These are phyloP conservation scores for Dendrobium huoshanense DNA, from an alignment of 106 monocot genomes.

Conservation along the genomic window DNA sequence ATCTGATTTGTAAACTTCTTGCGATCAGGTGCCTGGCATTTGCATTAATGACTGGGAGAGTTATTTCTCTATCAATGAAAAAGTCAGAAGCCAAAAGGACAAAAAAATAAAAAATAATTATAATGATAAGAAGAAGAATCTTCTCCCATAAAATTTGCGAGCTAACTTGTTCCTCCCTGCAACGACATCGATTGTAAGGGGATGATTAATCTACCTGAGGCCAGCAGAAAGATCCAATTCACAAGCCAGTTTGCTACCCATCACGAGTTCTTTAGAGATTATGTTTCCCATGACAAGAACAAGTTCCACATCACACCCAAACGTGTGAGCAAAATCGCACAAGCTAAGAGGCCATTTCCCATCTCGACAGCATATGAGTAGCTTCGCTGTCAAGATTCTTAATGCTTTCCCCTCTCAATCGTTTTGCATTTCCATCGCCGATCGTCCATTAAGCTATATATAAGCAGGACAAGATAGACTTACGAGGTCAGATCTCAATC, in stretches of 20 bases:
- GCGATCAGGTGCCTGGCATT: neutral
- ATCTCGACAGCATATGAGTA: neutral
- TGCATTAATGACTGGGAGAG: neutral
- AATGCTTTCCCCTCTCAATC: neutral
- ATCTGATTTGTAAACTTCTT: neutral
- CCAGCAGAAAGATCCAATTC: neutral
- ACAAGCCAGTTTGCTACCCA: neutral
- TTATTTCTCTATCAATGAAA: neutral
- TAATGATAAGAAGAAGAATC: neutral
- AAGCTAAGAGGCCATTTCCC: neutral
- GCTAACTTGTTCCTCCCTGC: neutral
- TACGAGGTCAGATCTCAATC: neutral
- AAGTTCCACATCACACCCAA: neutral
- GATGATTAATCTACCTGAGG: neutral
- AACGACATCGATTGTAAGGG: neutral
- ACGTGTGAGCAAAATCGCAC: neutral
- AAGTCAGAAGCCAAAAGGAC: neutral
- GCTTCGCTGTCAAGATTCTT: slow-evolving; percentile 9
- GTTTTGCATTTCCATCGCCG: neutral
- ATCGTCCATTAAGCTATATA: neutral
- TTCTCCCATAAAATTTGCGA: neutral
- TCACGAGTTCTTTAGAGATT: slow-evolving; percentile 1
- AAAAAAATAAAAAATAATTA: neutral
- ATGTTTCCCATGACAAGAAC: neutral
- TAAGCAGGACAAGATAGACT: neutral